phyloP scores from a whole-genome alignment of 139 green algal genomes.

The Picochlorum sp. region DNA sequence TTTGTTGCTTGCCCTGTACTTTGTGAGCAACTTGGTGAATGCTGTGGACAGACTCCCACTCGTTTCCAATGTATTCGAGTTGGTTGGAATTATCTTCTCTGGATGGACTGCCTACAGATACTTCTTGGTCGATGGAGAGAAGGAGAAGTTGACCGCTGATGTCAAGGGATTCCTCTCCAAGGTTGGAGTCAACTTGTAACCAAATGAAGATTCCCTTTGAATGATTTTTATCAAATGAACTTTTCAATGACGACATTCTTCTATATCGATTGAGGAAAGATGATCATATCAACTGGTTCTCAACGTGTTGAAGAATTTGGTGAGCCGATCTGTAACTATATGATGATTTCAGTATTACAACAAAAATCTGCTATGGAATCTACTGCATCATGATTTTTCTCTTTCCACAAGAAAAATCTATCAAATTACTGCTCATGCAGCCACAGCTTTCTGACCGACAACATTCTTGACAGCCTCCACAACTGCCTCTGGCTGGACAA shows the following conservation, averaged over 20 bases:
- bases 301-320: too few relatives aligned
- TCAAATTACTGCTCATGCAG: slow-evolving; percentile 9
- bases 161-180: slow-evolving; percentile 7
- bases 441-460: slow-evolving; percentile 13
- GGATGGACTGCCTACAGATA: slow-evolving; percentile 25
- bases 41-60: slow-evolving; percentile 25
- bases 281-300: too few relatives aligned
- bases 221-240: slow-evolving; percentile 2
- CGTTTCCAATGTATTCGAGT: slow-evolving; percentile 27
- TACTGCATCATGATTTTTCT: background rate
- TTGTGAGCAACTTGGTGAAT: slow-evolving; percentile 13
- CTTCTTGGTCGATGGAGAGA: slow-evolving; percentile 12
- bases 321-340: too few relatives aligned
- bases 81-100: slow-evolving; percentile 25
- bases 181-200: slow-evolving; percentile 8
- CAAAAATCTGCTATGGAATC: too few relatives aligned
- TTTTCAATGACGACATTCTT: slow-evolving; percentile 3
- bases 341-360: too few relatives aligned
- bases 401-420: slow-evolving; percentile 6
- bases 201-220: background rate
- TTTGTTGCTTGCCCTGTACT: slow-evolving; percentile 23
- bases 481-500: slow-evolving; percentile 84
- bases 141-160: slow-evolving; percentile 1
- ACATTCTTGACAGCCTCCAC: slow-evolving; percentile 34
- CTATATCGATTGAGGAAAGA: background rate